Percentiles rank a stretch among this genome's conserved stretches.
These are phyloP conservation scores for Nannizziopsis arthrosporioides DNA, from an alignment of 2,329 filamentous ascomycete genomes.

Conservation along the genomic window DNA sequence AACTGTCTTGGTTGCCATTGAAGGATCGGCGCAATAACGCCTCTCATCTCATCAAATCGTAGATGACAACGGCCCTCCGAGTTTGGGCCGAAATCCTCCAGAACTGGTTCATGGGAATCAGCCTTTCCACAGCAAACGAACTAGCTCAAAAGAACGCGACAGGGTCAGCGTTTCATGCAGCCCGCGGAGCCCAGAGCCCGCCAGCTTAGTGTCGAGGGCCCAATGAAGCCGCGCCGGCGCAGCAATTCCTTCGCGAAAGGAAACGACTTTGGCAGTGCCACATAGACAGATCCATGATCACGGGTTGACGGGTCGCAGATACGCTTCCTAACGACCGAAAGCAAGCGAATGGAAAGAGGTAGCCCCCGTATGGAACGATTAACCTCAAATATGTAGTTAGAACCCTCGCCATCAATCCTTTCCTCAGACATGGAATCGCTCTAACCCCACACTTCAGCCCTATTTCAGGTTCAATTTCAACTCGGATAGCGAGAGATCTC, in stretches of 20 bases:
- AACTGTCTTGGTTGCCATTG: neutral
- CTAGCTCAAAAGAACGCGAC: neutral
- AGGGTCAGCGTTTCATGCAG: conserved; percentile 1
- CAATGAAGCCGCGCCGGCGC: conserved; percentile 5
- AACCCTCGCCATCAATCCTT: neutral
- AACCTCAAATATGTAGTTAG: neutral
- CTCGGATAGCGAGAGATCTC: neutral
- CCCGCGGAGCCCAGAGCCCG: neutral
- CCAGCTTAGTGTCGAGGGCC: neutral
- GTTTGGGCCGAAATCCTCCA: neutral
- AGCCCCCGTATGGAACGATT: neutral
- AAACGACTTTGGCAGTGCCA: conserved; percentile 1
- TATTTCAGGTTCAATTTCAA: conserved; percentile 3
- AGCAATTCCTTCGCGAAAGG: neutral
- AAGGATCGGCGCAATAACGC: no score
- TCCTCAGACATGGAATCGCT: conserved; percentile 2
- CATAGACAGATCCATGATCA: conserved; percentile 6
- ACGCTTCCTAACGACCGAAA: neutral
- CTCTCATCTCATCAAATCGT: neutral
- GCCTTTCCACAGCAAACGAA: no score
- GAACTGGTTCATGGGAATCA: neutral
- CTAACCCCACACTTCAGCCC: conserved; percentile 8
- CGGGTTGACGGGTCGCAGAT: neutral
- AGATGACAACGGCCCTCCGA: neutral
- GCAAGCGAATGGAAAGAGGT: neutral